phyloP scores from a whole-genome alignment of 2,329 filamentous ascomycete species.

The Pezicula carpinea region DNA sequence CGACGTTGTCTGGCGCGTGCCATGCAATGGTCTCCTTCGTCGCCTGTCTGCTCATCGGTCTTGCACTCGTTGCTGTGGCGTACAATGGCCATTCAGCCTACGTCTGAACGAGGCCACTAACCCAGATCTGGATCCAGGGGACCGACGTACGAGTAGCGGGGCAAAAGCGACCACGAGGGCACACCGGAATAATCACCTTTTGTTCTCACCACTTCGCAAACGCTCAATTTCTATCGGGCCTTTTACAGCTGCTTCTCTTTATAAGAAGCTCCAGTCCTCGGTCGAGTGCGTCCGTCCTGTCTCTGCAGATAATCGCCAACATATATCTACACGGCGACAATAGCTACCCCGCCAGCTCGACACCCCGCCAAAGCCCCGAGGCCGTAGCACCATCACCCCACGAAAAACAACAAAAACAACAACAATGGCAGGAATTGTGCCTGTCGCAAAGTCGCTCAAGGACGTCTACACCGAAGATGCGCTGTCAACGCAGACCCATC shows the following conservation, averaged over 20 bases:
- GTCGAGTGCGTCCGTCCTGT: not conserved
- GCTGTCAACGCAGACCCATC: conserved; percentile 58
- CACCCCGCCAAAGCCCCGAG: not conserved
- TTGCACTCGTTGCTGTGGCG: no score
- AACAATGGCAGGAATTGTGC: conserved; percentile 58
- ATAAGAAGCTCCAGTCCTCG: not conserved
- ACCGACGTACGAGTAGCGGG: no score
- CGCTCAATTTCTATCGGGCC: not conserved
- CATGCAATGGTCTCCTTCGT: no score
- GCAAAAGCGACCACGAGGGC: not conserved
- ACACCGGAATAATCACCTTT: not conserved
- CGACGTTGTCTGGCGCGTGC: no score
- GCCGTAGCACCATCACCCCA: not conserved
- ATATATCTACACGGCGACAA: conserved; percentile 3
- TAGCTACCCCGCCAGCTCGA: conserved; percentile 9
- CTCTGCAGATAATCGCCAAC: not conserved
- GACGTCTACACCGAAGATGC: conserved; percentile 81
- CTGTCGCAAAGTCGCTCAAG: conserved; percentile 67
- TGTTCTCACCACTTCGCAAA: not conserved
- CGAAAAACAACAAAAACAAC: conserved; percentile 5
- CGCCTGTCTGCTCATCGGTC: no score
- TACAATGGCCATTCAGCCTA: no score
- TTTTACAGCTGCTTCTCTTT: not conserved
- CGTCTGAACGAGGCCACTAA: no score
- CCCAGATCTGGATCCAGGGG: no score